Evolutionary conservation across 2,329 filamentous ascomycete species (phyloP), one percentile per base, ranked within the genome.

Genomic region (Hypoxylon sp.): DNA sequence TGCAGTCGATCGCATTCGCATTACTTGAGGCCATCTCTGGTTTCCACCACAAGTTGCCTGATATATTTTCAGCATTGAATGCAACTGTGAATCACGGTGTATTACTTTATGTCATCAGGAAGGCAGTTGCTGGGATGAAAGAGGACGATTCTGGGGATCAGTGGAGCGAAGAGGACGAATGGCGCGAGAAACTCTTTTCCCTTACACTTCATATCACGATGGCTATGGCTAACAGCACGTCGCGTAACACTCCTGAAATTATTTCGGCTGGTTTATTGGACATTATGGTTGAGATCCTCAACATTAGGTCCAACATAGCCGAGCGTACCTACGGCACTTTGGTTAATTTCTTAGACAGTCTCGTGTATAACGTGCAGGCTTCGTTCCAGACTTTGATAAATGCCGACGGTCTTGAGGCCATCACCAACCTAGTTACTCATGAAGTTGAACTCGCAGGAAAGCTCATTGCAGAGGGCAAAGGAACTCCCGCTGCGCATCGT

Each of bases 51-150:
- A 94, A 93, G 75, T 88, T 91, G 30, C 83, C 89, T 34, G 96
- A 99, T 77, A 91, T 99, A 23, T 90, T 94, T 69, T 90, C 93
- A 45, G 94, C 96, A n/a, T 83, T 99, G 45, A 97, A 94, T 75
- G 93, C 97, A 59, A 97, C 95, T 73, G 95, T 98, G 38, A 98
- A 97, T 74, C 97, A 99, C 74, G 97, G 96, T 13, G 91, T 98
- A 30, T 85, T 99, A 48, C 91, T 98, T 72, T 98, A 98, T 75
- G 88, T 98, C 72, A 91, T 97, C 53, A 89, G 95, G 61, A 98
- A 97, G 79, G 93, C 94, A 9, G 92, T 98, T 63, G 90, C 91
- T 17, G 92, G 94, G 69, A 91, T 99, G 82, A 89, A 86, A 63
- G 83, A 83, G 17, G 85, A 89, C 65, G 82, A 83, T 52, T 77